Evolutionary conservation across 73 alveolate species (phyloP).

Genomic region (Stentor coeruleus): DNA sequence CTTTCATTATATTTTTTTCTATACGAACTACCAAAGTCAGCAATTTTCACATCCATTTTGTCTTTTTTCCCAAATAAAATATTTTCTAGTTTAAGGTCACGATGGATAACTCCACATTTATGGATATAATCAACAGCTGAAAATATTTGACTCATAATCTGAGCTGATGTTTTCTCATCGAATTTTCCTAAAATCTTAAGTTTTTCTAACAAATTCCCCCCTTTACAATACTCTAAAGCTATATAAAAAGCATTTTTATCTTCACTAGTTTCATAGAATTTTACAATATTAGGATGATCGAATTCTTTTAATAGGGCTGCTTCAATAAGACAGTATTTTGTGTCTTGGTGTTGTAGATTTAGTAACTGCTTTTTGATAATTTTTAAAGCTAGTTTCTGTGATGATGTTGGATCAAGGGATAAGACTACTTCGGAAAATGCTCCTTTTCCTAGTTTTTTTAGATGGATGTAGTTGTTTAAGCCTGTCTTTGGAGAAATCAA

Average conservation of each 20-base stretch:
- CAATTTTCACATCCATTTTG: slow-evolving; percentile 60
- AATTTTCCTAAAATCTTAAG: slow-evolving; percentile 24
- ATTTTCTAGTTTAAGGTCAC: slow-evolving; percentile 96
- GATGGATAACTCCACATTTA: slow-evolving; percentile 44
- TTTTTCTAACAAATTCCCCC: slow-evolving; percentile 55
- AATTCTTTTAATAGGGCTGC: slow-evolving; percentile 20
- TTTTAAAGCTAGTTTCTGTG: too few species aligned
- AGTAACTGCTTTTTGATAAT: too few species aligned
- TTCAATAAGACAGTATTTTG: too few species aligned
- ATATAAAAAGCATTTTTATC: slow-evolving; percentile 40
- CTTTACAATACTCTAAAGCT: slow-evolving; percentile 57
- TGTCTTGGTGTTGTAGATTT: too few species aligned
- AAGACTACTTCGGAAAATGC: too few species aligned
- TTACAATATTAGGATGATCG: slow-evolving; percentile 53
- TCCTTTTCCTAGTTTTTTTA: too few species aligned
- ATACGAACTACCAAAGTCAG: slow-evolving; percentile 91
- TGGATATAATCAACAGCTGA: slow-evolving; percentile 61
- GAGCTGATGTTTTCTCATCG: slow-evolving; percentile 45
- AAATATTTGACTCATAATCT: slow-evolving; percentile 34
- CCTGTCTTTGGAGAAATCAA: too few species aligned
- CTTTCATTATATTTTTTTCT: slow-evolving; percentile 57
- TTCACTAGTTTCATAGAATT: slow-evolving; percentile 36
- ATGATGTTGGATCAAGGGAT: too few species aligned
- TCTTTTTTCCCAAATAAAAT: slow-evolving; percentile 75
- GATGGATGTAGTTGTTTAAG: too few species aligned